Conservation (phyloP, 2,329 filamentous ascomycete species). For the Rutstroemia sp. region DNA sequence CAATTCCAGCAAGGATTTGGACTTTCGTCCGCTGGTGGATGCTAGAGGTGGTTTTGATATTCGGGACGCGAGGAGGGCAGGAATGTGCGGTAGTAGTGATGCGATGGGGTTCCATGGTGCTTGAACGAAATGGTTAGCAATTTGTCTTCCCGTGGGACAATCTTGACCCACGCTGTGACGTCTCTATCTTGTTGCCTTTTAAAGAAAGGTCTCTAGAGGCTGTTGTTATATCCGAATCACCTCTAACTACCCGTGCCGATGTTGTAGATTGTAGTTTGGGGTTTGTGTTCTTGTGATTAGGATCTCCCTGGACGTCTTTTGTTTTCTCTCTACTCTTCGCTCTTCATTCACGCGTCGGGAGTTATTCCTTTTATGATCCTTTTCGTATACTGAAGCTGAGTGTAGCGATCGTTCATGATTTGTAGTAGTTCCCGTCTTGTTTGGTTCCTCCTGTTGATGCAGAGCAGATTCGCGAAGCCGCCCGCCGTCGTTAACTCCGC, state of each 20-base stretch:
- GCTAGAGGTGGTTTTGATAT: conserved; percentile 66
- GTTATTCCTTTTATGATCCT: too few species aligned
- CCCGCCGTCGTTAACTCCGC: too few species aligned
- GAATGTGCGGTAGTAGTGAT: conserved; percentile 58
- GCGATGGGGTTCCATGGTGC: conserved; percentile 74
- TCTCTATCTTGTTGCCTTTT: not conserved
- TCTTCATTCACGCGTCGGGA: too few species aligned
- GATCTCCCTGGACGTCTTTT: too few species aligned
- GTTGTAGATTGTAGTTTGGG: not conserved
- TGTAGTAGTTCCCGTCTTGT: too few species aligned
- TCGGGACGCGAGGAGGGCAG: conserved; percentile 42
- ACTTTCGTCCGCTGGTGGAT: conserved; percentile 60
- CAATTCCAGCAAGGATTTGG: conserved; percentile 59
- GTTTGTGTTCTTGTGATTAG: not conserved
- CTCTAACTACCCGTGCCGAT: not conserved
- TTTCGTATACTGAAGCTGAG: too few species aligned
- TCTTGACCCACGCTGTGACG: not conserved
- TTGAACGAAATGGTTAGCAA: not conserved
- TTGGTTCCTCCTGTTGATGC: too few species aligned
- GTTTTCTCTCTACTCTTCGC: too few species aligned
- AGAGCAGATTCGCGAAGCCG: too few species aligned
- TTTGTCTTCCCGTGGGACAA: not conserved
- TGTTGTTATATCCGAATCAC: not conserved
- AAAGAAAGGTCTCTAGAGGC: not conserved
- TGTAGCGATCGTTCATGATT: too few species aligned